Percentiles rank a stretch among this genome's conserved stretches.
Conservation (phyloP, 345 rosid genomes). For the Eucalyptus curtisii region DNA sequence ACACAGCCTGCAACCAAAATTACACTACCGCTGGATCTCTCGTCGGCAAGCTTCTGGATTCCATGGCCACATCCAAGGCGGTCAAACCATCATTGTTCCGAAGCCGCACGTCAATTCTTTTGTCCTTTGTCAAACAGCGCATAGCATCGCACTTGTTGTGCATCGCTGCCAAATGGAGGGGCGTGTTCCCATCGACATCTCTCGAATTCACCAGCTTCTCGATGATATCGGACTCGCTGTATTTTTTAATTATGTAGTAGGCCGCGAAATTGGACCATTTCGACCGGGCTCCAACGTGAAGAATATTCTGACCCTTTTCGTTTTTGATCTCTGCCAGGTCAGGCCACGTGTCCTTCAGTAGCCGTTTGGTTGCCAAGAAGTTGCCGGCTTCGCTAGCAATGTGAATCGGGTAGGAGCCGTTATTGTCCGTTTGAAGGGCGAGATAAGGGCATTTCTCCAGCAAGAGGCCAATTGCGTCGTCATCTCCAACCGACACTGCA, state of each 20-base stretch:
- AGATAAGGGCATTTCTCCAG: neutral
- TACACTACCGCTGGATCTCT: rapidly evolving
- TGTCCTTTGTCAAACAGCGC: rapidly evolving
- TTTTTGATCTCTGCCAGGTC: no score
- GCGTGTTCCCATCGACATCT: neutral
- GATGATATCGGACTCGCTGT: rapidly evolving
- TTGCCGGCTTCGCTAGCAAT: rapidly evolving
- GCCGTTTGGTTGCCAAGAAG: rapidly evolving
- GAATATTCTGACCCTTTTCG: no score
- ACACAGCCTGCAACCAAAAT: neutral
- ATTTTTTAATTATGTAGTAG: rapidly evolving
- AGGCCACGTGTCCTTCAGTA: rapidly evolving
- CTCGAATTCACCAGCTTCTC: neutral
- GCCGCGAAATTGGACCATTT: rapidly evolving
- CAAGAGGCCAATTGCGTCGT: rapidly evolving
- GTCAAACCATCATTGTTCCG: neutral
- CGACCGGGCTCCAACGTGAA: no score
- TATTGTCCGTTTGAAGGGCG: neutral
- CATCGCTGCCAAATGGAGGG: neutral
- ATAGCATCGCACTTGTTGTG: neutral
- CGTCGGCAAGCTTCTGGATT: neutral
- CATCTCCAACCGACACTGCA: rapidly evolving
- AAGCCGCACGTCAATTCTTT: rapidly evolving
- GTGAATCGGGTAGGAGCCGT: neutral
- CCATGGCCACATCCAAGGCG: neutral